A percentile compares a stretch with the other conserved stretches of the same genome.
These are phyloP conservation scores for Naumovozyma castellii DNA, from an alignment of 805 yeast species.

Conservation along the genomic window DNA sequence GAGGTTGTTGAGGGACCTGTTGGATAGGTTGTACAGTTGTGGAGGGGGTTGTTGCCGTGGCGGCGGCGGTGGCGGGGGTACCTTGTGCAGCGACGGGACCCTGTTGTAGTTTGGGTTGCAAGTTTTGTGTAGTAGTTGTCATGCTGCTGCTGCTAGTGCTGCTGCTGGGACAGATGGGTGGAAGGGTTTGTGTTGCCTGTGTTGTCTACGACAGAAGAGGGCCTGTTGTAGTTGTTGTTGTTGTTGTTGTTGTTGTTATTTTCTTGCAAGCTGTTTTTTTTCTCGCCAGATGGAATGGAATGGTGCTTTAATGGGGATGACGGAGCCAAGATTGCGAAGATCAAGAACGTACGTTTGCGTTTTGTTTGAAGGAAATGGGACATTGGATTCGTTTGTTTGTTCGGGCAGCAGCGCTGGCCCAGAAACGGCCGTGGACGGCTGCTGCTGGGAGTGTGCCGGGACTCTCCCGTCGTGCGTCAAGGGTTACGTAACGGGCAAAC, in stretches of 20 bases:
- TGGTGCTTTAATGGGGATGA: too few species aligned
- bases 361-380: too few species aligned
- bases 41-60: not conserved
- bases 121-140: not conserved
- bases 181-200: not conserved
- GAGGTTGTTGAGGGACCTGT: conserved; percentile 10
- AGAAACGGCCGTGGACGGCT: too few species aligned
- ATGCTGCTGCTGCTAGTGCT: not conserved
- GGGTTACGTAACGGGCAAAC: too few species aligned
- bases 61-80: not conserved
- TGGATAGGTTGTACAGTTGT: conserved; percentile 1
- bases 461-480: too few species aligned
- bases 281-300: too few species aligned
- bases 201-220: not conserved
- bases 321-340: too few species aligned
- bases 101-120: not conserved
- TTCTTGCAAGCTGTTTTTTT: too few species aligned
- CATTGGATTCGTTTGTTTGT: too few species aligned
- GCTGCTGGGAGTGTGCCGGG: too few species aligned
- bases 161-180: not conserved
- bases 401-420: too few species aligned
- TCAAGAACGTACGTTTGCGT: too few species aligned
- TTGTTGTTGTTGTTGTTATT: conserved; percentile 2
- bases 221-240: not conserved
- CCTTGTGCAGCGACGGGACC: not conserved